Evolutionary conservation across 768 basidiomycete genomes (phyloP), one percentile per base, ranked within the genome.

Genomic region (Tubosaeta sp.): DNA sequence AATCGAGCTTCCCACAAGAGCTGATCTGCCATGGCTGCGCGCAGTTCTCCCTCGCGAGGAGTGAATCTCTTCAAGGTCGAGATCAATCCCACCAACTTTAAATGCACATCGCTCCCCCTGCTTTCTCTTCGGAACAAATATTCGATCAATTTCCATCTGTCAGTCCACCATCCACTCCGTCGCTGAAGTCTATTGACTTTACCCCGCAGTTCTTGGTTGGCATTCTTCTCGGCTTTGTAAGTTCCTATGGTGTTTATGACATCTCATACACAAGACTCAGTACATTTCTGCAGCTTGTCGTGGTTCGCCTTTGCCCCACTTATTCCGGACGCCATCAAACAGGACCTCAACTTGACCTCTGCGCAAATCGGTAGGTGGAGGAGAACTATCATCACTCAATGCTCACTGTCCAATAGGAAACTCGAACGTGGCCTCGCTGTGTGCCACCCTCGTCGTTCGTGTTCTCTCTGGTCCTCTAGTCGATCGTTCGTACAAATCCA

Each of bases 221-320:
- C 72, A 10, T 81, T 81, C 60, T 77, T 79, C 57, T 71, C 75
- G 17, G 78, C 79, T 0, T 79, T 79, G 65, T 67, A 59, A 41
- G 65, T 16, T 16, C 26, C 25, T 14, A 27, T 14, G 5, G 12
- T 16, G 29, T 8, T 3, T 9, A 22, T 13, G 8, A 32, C 34
- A 22, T 6, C 2, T 2, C 13, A n/a, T 71, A 25, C 43, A 38
- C 17, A 33, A 22, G 35, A 22, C 32, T 38, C 22, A 19, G 16
- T 37, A 22, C 38, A 12, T 12, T 29, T 33, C 9, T 19, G 12
- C 46, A 72, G 72, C 38, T 48, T 73, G 26, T 70, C 71, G 1
- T 77, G 81, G 83, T 83, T 83, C 51, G 81, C 82, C 1, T 83
- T 84, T 58, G 72, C 81, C n/a, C 82, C 82, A 0, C 74, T 84